These are phyloP conservation scores for Chondrostereum purpureum DNA, from an alignment of 1,284 basidiomycete genomes.

Conservation along the genomic window DNA sequence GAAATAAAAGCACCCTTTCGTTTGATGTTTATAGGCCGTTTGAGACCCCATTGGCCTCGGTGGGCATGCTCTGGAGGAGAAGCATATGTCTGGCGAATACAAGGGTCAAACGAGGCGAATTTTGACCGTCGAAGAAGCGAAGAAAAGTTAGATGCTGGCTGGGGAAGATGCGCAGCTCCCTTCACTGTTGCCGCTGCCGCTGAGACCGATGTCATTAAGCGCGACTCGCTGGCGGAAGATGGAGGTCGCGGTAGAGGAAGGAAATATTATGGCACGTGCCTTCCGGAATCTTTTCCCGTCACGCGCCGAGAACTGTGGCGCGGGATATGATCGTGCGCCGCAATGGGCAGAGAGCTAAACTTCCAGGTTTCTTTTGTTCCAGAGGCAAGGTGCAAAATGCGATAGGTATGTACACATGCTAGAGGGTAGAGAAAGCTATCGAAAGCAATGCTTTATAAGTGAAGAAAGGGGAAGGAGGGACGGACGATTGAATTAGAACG, in stretches of 20 bases:
- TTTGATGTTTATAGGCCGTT: conserved; percentile 64
- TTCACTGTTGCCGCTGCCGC: conserved; percentile 20
- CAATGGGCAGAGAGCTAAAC: not conserved
- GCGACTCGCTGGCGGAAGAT: too few relatives aligned
- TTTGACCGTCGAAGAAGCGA: conserved; percentile 68
- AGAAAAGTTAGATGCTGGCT: conserved; percentile 56
- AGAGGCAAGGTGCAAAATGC: not conserved
- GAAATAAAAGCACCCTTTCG: conserved; percentile 58
- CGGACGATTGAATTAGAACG: too few relatives aligned
- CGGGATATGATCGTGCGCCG: not conserved
- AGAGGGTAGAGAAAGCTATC: too few relatives aligned
- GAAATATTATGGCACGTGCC: not conserved
- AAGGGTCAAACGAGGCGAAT: conserved; percentile 70
- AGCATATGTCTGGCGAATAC: conserved; percentile 67
- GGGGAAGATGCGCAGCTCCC: conserved; percentile 18
- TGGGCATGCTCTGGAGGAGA: conserved; percentile 59
- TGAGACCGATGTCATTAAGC: not conserved
- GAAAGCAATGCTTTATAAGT: too few relatives aligned
- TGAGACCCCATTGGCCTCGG: conserved; percentile 75
- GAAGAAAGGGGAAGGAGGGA: too few relatives aligned
- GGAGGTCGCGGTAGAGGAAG: conserved; percentile 12
- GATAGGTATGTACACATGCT: too few relatives aligned
- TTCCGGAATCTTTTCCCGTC: not conserved
- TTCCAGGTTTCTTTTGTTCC: not conserved
- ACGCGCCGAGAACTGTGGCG: not conserved